Percentiles rank a stretch among this genome's conserved stretches.
Evolutionary conservation across 2,329 filamentous ascomycete species (phyloP).

Genomic region (Microcera coccophila): DNA sequence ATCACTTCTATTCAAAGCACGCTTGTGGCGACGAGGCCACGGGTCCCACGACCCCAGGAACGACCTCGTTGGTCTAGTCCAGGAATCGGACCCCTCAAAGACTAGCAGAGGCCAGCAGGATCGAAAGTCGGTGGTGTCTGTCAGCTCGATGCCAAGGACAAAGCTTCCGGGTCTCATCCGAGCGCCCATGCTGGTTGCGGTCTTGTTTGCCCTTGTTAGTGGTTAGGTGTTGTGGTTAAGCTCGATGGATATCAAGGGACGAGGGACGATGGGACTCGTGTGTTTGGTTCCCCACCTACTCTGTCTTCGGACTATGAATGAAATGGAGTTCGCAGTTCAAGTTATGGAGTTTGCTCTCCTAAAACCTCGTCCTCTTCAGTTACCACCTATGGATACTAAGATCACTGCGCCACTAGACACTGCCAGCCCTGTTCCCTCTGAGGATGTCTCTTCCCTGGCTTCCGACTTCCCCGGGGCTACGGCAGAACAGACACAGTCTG

Average conservation of each 20-base stretch:
- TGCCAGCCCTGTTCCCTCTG: conserved; percentile 8
- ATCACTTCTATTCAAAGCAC: conserved; percentile 6
- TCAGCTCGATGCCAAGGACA: conserved; percentile 13
- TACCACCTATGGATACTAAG: conserved; percentile 18
- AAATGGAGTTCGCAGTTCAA: background rate
- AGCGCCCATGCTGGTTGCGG: conserved; percentile 7
- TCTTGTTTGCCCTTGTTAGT: conserved; percentile 11
- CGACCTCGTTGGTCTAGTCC: conserved; percentile 11
- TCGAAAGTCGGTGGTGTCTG: conserved; percentile 19
- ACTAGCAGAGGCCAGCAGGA: conserved; percentile 1
- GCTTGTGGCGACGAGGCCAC: conserved; percentile 17
- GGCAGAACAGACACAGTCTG: conserved; percentile 8
- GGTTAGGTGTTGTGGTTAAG: background rate
- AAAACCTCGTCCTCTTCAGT: conserved; percentile 7
- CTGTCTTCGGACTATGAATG: conserved; percentile 7
- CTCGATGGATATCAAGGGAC: conserved; percentile 15
- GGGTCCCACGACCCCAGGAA: conserved; percentile 10
- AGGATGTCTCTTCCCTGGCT: conserved; percentile 4
- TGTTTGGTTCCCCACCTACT: conserved; percentile 2
- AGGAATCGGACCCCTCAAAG: conserved; percentile 9
- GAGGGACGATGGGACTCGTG: conserved; percentile 6
- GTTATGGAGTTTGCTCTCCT: conserved; percentile 14
- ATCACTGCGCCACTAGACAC: conserved; percentile 18
- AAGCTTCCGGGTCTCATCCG: conserved; percentile 15
- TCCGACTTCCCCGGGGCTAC: conserved; percentile 9